phyloP scores from a whole-genome alignment of 1,284 basidiomycete genomes.

The Crucibulum parvulum region DNA sequence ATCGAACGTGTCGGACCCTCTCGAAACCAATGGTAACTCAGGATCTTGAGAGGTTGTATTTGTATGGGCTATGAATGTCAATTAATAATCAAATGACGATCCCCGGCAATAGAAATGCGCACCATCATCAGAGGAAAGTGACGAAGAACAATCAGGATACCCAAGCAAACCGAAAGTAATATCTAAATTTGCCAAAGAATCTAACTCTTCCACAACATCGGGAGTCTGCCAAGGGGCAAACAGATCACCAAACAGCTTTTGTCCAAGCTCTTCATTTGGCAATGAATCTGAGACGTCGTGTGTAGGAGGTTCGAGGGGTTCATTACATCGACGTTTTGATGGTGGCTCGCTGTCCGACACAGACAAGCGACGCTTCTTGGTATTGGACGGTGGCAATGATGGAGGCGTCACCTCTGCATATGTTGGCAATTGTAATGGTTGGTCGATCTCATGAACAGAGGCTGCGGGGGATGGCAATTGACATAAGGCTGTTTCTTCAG shows the following conservation, averaged over 20 bases:
- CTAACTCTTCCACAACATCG: background rate
- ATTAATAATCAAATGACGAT: background rate
- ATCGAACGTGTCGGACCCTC: too few species aligned
- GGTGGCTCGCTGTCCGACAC: too few species aligned
- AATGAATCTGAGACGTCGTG: background rate
- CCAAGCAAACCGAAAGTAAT: background rate
- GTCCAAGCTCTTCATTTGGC: too few species aligned
- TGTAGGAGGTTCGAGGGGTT: background rate
- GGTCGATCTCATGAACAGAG: slow-evolving; percentile 7
- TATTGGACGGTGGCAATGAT: too few species aligned
- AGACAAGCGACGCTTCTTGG: too few species aligned
- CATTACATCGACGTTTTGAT: too few species aligned
- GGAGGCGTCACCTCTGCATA: too few species aligned
- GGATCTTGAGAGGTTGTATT: background rate
- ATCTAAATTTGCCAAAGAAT: background rate
- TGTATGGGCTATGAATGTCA: background rate
- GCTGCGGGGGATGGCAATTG: slow-evolving; percentile 1
- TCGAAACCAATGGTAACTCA: too few species aligned
- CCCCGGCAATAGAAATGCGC: background rate
- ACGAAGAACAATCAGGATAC: background rate
- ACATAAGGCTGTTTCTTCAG: background rate
- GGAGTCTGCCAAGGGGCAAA: background rate
- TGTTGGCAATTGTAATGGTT: background rate
- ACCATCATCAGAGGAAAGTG: too few species aligned
- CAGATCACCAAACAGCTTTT: background rate